A percentile compares a stretch with the other conserved stretches of the same genome.
Evolutionary conservation across 192 early-diverging fungal species (phyloP).

Genomic region (Podila epigama): DNA sequence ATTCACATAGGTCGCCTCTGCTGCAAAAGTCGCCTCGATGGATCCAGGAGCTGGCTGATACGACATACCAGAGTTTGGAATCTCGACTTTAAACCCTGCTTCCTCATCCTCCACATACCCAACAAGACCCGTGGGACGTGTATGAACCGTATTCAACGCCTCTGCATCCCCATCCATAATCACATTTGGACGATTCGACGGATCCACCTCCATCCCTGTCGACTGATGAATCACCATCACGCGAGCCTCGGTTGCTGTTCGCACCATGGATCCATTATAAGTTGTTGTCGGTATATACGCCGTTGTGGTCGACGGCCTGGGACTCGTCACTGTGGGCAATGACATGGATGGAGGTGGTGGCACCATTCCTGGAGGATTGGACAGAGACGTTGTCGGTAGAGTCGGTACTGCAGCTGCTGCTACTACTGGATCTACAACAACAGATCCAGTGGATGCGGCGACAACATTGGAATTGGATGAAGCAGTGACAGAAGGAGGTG

Average conservation of each 20-base stretch:
- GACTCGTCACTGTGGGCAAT: not conserved
- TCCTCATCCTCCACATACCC: not conserved
- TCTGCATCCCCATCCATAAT: constrained; percentile 22
- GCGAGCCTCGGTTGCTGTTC: constrained; percentile 5
- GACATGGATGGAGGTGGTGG: not conserved
- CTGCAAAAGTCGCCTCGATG: no score
- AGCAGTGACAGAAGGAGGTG: not conserved
- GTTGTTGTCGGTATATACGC: not conserved
- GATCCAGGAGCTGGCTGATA: constrained; percentile 34
- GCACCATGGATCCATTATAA: not conserved
- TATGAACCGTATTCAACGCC: constrained; percentile 1
- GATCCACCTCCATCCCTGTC: constrained; percentile 9
- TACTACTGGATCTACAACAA: not conserved
- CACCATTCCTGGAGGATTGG: not conserved
- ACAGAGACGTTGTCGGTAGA: not conserved
- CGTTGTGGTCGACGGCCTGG: not conserved
- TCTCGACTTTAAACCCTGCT: constrained; percentile 15
- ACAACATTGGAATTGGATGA: not conserved
- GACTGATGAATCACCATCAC: constrained; percentile 3
- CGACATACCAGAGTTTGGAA: constrained; percentile 22
- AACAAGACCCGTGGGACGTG: not conserved
- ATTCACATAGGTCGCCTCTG: not conserved
- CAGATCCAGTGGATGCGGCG: not conserved
- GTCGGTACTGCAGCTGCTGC: not conserved
- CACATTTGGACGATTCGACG: constrained; percentile 24